phyloP scores from a whole-genome alignment of 371 early-diverging fungal species.

The Phascolomyces articulosus region DNA sequence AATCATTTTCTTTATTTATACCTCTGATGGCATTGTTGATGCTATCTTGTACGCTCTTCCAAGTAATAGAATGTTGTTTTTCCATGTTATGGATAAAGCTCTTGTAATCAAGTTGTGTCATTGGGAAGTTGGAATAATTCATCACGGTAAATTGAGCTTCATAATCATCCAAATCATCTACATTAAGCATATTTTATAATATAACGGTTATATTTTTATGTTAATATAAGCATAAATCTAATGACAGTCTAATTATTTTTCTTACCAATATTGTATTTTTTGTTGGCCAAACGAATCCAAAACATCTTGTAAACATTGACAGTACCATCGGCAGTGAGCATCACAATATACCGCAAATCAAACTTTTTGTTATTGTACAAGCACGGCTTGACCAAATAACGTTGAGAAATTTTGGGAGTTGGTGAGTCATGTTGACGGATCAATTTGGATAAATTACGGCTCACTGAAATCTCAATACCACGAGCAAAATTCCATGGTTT shows the following conservation, averaged over 20 bases:
- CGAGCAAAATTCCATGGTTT: slow-evolving; percentile 65
- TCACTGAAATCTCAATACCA: slow-evolving; percentile 52
- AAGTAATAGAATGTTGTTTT: slow-evolving; percentile 53
- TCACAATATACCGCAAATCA: slow-evolving; percentile 60
- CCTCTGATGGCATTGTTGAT: slow-evolving; percentile 56
- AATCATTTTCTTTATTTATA: slow-evolving; percentile 10
- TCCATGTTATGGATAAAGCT: slow-evolving; percentile 63
- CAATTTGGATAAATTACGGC: slow-evolving; percentile 44
- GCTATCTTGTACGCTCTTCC: slow-evolving; percentile 50
- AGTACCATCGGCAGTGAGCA: slow-evolving; percentile 45
- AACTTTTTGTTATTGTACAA: slow-evolving; percentile 66
- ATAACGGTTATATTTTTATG: no score
- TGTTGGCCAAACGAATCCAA: slow-evolving; percentile 65
- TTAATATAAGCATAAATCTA: no score
- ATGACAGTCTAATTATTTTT: not conserved
- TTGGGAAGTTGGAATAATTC: slow-evolving; percentile 59
- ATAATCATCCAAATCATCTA: slow-evolving; percentile 55
- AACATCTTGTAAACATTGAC: slow-evolving; percentile 59
- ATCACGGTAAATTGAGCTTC: slow-evolving; percentile 64
- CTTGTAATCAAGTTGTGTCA: slow-evolving; percentile 60
- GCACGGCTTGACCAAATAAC: slow-evolving; percentile 56
- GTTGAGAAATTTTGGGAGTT: slow-evolving; percentile 58
- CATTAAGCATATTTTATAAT: no score
- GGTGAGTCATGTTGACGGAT: slow-evolving; percentile 53
- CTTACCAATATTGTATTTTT: slow-evolving; percentile 41